These are phyloP conservation scores for Corylus americana DNA, from an alignment of 306 rosid species.

Conservation along the genomic window DNA sequence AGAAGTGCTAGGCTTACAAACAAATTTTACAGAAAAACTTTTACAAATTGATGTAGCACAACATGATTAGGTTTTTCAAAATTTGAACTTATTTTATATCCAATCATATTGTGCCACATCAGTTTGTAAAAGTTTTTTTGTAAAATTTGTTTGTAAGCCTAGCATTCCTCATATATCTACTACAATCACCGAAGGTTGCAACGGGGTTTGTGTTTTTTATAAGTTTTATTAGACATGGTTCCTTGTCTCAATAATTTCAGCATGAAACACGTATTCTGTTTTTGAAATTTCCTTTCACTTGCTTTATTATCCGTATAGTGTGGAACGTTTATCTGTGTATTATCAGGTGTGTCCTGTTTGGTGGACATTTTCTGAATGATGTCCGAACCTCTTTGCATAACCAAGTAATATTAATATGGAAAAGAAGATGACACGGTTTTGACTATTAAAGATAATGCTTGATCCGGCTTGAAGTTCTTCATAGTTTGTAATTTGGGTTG, in stretches of 20 bases:
- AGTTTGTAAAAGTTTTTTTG: no score
- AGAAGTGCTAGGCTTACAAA: no score
- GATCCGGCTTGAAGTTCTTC: neutral
- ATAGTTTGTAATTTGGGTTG: neutral
- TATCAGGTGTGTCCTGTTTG: neutral
- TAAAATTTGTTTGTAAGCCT: no score
- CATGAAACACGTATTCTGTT: neutral
- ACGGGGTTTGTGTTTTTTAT: neutral
- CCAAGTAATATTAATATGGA: neutral
- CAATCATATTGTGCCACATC: no score
- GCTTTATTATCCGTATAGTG: neutral
- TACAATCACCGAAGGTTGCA: no score
- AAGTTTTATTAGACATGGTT: neutral
- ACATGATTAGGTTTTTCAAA: no score
- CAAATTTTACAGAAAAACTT: no score
- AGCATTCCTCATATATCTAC: neutral
- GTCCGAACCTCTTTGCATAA: neutral
- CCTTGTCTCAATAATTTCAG: slow-evolving; percentile 6
- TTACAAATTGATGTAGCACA: no score
- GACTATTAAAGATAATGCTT: neutral
- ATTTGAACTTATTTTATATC: no score
- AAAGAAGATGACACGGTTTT: neutral
- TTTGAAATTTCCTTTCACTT: neutral
- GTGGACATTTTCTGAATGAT: neutral
- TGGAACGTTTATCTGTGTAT: neutral